Percentiles rank a stretch among this genome's conserved stretches.
These are phyloP conservation scores for Tylopilus subfusipes DNA, from an alignment of 768 basidiomycete species.

Conservation along the genomic window DNA sequence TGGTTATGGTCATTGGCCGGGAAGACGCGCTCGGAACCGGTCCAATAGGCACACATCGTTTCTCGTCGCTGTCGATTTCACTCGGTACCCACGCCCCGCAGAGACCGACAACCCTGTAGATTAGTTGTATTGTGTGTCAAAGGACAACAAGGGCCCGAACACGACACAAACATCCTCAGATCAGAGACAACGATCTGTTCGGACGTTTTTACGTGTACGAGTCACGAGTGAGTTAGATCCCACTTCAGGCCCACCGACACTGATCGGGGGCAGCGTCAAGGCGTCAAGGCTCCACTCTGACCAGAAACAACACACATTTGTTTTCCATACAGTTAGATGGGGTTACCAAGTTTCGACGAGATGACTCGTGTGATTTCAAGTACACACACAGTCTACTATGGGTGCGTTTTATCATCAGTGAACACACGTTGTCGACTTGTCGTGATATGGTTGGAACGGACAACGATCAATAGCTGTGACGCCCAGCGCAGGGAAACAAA, in stretches of 20 bases:
- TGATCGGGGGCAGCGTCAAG: constrained; percentile 6
- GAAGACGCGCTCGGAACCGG: background rate
- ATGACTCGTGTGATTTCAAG: background rate
- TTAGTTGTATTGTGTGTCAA: background rate
- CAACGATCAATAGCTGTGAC: constrained; percentile 3
- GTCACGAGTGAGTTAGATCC: background rate
- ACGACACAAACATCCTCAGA: constrained; percentile 1
- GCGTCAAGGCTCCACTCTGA: background rate
- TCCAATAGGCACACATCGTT: background rate
- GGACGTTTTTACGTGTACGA: constrained; percentile 7
- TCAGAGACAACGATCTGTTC: background rate
- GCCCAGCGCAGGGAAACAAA: background rate
- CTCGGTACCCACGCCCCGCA: background rate
- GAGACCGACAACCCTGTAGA: background rate
- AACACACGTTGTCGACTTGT: background rate
- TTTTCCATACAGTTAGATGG: background rate
- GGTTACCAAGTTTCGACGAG: constrained; percentile 4
- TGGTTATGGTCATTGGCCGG: background rate
- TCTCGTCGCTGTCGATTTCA: background rate
- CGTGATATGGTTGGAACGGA: background rate
- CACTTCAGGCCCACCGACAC: constrained; percentile 1
- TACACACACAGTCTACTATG: background rate
- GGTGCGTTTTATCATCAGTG: background rate
- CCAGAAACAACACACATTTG: background rate
- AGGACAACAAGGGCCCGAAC: background rate